phyloP scores from a whole-genome alignment of 306 rosid species.

The Gastrolobium villosum region DNA sequence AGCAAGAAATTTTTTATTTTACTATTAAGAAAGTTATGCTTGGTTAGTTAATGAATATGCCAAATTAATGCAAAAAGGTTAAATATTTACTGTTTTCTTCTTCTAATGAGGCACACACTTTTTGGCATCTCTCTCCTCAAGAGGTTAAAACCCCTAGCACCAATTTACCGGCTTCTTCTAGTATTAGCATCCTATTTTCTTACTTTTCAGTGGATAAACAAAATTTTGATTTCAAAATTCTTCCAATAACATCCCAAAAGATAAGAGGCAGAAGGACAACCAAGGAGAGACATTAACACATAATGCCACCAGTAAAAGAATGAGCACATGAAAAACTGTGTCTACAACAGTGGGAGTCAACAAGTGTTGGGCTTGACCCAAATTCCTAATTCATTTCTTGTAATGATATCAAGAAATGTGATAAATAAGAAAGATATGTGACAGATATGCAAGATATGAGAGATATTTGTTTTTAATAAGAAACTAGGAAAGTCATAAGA shows the following conservation, averaged over 20 bases:
- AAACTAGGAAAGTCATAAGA: not conserved
- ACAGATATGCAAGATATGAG: not conserved
- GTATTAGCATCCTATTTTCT: not conserved
- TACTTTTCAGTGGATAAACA: not conserved
- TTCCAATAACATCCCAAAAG: not conserved
- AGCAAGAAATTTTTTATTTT: not conserved
- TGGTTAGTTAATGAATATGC: not conserved
- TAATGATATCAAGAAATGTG: not conserved
- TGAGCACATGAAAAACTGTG: not conserved
- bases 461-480: not conserved
- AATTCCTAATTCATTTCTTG: not conserved
- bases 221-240: not conserved
- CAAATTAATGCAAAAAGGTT: slow-evolving; percentile 3
- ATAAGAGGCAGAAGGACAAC: not conserved
- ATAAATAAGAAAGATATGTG: slow-evolving; percentile 11
- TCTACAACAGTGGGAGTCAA: not conserved
- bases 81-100: not conserved
- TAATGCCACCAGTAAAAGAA: not conserved
- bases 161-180: slow-evolving; percentile 14
- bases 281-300: not conserved
- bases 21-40: not conserved
- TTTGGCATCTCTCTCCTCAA: not conserved
- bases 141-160: not conserved
- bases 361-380: not conserved
- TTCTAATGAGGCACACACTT: not conserved